Evolutionary conservation across 495 filamentous ascomycete genomes (phyloP).

Genomic region (Aspergillus olivimuriae): DNA sequence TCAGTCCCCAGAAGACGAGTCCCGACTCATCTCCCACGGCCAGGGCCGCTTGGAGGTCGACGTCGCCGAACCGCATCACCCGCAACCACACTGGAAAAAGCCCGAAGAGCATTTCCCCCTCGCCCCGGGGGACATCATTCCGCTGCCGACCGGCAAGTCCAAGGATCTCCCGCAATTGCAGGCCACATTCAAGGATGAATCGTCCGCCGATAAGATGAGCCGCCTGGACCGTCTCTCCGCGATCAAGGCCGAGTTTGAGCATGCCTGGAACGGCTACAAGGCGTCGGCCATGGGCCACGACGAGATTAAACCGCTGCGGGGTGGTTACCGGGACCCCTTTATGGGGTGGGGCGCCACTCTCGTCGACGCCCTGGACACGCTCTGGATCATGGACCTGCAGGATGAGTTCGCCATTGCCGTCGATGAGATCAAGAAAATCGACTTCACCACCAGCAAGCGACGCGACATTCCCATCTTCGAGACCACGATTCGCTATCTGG

Average conservation of each 20-base stretch:
- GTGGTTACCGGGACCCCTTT: slow-evolving; percentile 64
- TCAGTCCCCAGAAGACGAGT: slow-evolving; percentile 7
- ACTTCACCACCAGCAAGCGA: slow-evolving; percentile 70
- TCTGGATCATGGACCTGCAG: slow-evolving; percentile 94
- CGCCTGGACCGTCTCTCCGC: slow-evolving; percentile 57
- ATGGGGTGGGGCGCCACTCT: slow-evolving; percentile 93
- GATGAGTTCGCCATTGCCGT: slow-evolving; percentile 86
- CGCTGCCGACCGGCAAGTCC: slow-evolving; percentile 63
- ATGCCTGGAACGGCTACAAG: slow-evolving; percentile 74
- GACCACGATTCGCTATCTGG: slow-evolving; percentile 80
- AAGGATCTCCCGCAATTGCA: slow-evolving; percentile 73
- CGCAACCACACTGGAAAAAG: slow-evolving; percentile 61
- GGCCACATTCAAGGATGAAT: slow-evolving; percentile 59
- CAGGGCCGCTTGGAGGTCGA: slow-evolving; percentile 39
- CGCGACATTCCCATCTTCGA: slow-evolving; percentile 77
- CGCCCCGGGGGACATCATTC: slow-evolving; percentile 59
- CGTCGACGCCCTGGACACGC: slow-evolving; percentile 86
- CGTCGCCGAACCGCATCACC: slow-evolving; percentile 24
- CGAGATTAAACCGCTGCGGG: slow-evolving; percentile 64
- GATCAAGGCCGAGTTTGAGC: slow-evolving; percentile 60
- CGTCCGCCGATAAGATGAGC: slow-evolving; percentile 49
- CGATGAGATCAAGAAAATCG: slow-evolving; percentile 67
- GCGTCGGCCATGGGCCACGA: slow-evolving; percentile 72
- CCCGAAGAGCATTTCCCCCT: slow-evolving; percentile 70
- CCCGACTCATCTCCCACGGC: slow-evolving; percentile 21